Conservation (phyloP, 2,329 filamentous ascomycete genomes). For the Arachnomyces sp. region DNA sequence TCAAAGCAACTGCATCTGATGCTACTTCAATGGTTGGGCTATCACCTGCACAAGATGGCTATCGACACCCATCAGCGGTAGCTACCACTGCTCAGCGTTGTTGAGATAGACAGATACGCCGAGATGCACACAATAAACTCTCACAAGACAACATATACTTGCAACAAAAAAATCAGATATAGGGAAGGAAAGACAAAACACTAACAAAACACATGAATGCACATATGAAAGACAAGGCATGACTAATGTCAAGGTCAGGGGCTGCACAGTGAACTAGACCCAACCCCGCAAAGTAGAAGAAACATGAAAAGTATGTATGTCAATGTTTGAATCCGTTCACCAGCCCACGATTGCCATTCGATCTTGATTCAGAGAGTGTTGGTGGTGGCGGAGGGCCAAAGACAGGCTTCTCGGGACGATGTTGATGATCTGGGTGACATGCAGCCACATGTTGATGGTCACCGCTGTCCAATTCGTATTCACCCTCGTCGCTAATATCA, state of each 20-base stretch:
- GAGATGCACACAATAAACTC: too few species aligned
- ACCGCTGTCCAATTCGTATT: constrained; percentile 57
- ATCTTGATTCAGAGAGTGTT: constrained; percentile 39
- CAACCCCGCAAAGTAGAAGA: not conserved
- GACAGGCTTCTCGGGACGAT: constrained; percentile 32
- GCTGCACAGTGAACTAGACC: not conserved
- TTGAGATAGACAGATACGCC: too few species aligned
- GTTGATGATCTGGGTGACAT: constrained; percentile 18
- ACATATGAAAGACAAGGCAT: not conserved
- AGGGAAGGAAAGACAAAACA: too few species aligned
- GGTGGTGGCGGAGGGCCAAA: constrained; percentile 46
- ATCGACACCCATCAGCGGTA: too few species aligned
- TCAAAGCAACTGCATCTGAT: too few species aligned
- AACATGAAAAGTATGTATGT: not conserved
- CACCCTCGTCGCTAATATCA: constrained; percentile 54
- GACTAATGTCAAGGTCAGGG: not conserved
- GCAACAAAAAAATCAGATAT: too few species aligned
- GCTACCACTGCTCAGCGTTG: too few species aligned
- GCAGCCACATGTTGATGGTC: constrained; percentile 41
- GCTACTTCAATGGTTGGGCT: too few species aligned
- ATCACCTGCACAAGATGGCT: too few species aligned
- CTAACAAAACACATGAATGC: not conserved
- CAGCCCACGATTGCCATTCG: constrained; percentile 37
- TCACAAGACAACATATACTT: too few species aligned
- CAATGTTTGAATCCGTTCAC: constrained; percentile 37